Base-by-base conservation (phyloP, 2,329 filamentous ascomycete genomes). In the Phyllosticta ampelicida region DNA sequence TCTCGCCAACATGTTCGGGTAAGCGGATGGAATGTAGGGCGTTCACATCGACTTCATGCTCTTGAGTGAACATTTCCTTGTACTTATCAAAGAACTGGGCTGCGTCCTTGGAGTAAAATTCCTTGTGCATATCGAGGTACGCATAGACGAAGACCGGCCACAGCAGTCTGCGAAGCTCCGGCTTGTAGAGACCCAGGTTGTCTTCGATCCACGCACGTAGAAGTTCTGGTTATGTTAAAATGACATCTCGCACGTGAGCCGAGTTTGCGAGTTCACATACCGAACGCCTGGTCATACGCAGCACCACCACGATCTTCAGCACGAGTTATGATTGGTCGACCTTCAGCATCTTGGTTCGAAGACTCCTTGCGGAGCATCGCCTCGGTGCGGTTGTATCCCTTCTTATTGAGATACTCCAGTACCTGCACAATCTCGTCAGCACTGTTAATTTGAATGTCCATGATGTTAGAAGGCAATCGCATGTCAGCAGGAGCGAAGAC, bases 121-220 rank as follows among this genome's bases (percentile, higher is more conserved):
- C 83, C 30, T 78, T 78, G 26, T 95, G 81, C 58, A 97, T 81
- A 59, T 89, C 85, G 23, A 99, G 77, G 68, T 88, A 96, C 0
- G 89, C 94, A 72, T 99, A 95, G 54, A 97, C 88, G 67, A 96
- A 97, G 0, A 95, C 76, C 0, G 94, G 94, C 90, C 94, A 99
- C 16, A 96, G 75, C 3, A 97, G 78, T 64, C 95, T 90, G 60
- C 84, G 81, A 2, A 99, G 78, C 74, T 99, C 94, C 51, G 92
- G 88, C 78, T 96, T 96, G 80, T 97, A 97, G 26, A 97, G 81
- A 63, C 97, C 92, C 21, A 99, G 79, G 60, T 89, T 91, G 64
- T 92, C 90, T 63, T 96, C 90, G 52, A 96, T 86, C 87, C 91
- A 99, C 63, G 83, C 81, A 63, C 81, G 85, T 49, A 95, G 76